Conservation (phyloP, 2,329 filamentous ascomycete genomes). For the Penicillium sp. region DNA sequence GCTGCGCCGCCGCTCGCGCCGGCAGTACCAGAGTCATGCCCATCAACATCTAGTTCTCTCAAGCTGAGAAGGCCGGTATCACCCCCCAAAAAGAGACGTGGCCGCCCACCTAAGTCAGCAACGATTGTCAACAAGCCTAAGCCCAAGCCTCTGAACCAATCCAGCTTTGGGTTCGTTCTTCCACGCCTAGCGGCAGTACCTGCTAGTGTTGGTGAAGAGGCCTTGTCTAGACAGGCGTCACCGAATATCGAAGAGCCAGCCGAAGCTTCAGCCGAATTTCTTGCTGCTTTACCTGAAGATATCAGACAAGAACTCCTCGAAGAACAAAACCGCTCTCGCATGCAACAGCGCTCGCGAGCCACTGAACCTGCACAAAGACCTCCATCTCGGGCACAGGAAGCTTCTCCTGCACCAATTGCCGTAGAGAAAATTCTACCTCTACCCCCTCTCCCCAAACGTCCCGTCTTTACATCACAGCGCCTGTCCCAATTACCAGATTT, state of each 20-base stretch:
- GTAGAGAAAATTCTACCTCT: conserved; percentile 35
- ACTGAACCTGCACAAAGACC: conserved; percentile 37
- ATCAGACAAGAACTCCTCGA: conserved; percentile 74
- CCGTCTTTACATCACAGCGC: conserved; percentile 62
- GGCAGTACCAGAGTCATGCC: conserved; percentile 47
- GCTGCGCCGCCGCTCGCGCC: conserved; percentile 31
- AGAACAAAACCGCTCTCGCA: conserved; percentile 64
- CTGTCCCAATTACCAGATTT: conserved; percentile 61
- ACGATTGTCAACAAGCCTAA: conserved; percentile 51
- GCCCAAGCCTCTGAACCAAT: conserved; percentile 61
- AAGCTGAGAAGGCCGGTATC: conserved; percentile 51
- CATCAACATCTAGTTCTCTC: conserved; percentile 36
- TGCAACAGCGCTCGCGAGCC: conserved; percentile 57
- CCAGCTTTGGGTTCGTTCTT: conserved; percentile 72
- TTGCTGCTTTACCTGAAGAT: conserved; percentile 79
- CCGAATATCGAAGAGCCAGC: conserved; percentile 29
- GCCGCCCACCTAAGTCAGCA: conserved; percentile 52
- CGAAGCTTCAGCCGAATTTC: conserved; percentile 65
- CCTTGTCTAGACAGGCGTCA: conserved; percentile 24
- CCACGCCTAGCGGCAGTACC: conserved; percentile 20
- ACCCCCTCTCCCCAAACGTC: conserved; percentile 51
- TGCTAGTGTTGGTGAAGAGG: conserved; percentile 12
- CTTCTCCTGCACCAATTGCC: conserved; percentile 11
- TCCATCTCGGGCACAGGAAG: conserved; percentile 14
- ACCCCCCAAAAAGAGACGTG: conserved; percentile 65